Evolutionary conservation across 2,329 filamentous ascomycete genomes (phyloP).

Genomic region (Pezicula rhizophila): DNA sequence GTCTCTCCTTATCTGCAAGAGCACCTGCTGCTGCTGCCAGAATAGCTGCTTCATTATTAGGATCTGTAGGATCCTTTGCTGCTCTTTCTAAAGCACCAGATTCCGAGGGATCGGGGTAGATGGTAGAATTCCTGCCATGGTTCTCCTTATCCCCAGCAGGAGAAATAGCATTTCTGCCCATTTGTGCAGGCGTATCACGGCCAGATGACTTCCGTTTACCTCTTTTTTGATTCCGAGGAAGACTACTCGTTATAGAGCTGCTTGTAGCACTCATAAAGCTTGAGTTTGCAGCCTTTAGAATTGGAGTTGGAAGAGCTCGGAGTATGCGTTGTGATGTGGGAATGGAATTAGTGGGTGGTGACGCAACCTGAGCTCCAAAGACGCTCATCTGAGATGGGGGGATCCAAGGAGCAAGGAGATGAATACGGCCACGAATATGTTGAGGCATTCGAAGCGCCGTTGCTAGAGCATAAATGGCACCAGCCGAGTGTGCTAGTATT

Average conservation of each 20-base stretch:
- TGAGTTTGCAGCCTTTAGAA: slow-evolving; percentile 90
- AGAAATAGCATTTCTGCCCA: slow-evolving; percentile 30
- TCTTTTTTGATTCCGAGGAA: slow-evolving; percentile 60
- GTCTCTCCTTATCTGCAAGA: slow-evolving; percentile 64
- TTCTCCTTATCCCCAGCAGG: slow-evolving; percentile 27
- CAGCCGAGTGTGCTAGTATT: slow-evolving; percentile 90
- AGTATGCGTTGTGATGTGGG: slow-evolving; percentile 89
- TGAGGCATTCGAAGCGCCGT: slow-evolving; percentile 94
- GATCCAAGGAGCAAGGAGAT: slow-evolving; percentile 94
- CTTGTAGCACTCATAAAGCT: slow-evolving; percentile 92
- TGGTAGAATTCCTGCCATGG: slow-evolving; percentile 22
- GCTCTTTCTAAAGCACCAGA: slow-evolving; percentile 19
- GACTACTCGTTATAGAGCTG: slow-evolving; percentile 72
- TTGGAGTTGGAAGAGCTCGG: slow-evolving; percentile 79
- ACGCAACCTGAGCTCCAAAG: slow-evolving; percentile 63
- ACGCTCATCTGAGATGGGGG: slow-evolving; percentile 88
- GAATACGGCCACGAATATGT: slow-evolving; percentile 88
- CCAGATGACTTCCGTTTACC: slow-evolving; percentile 51
- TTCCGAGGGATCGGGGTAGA: slow-evolving; percentile 23
- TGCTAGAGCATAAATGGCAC: slow-evolving; percentile 94
- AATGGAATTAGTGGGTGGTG: slow-evolving; percentile 76
- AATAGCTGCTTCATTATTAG: slow-evolving; percentile 26
- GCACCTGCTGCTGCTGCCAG: slow-evolving; percentile 50
- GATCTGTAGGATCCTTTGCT: slow-evolving; percentile 21
- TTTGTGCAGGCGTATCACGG: slow-evolving; percentile 29